Percentiles rank a stretch among this genome's conserved stretches.
Evolutionary conservation across 805 yeast species (phyloP).

Genomic region (Metschnikowia noctiluminum): DNA sequence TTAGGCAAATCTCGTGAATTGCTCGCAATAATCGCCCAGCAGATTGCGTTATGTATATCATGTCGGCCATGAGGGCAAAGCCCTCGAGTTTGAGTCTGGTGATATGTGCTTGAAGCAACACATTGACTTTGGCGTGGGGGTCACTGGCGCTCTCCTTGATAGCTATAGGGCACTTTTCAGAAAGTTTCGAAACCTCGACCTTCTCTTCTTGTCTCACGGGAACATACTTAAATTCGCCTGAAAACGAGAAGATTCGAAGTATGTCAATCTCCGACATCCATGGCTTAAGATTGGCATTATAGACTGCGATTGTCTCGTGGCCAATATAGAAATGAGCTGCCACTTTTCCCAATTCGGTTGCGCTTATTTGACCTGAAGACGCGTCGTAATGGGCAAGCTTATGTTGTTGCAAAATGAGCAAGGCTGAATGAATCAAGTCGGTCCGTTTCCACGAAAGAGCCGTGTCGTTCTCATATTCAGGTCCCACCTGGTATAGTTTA

Average conservation of each 20-base stretch:
- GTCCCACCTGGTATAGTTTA: slow-evolving; percentile 68
- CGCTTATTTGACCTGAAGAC: slow-evolving; percentile 32
- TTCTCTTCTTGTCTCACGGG: slow-evolving; percentile 87
- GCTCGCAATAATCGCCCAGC: slow-evolving; percentile 89
- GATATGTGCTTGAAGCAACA: slow-evolving; percentile 82
- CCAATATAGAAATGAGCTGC: slow-evolving; percentile 85
- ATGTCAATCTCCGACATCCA: slow-evolving; percentile 69
- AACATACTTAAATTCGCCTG: slow-evolving; percentile 82
- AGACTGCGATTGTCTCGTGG: slow-evolving; percentile 67
- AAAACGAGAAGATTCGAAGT: slow-evolving; percentile 68
- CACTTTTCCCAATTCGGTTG: slow-evolving; percentile 72
- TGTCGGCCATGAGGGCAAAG: slow-evolving; percentile 87
- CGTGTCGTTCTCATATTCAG: slow-evolving; percentile 52
- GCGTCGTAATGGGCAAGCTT: slow-evolving; percentile 61
- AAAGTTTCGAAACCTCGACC: slow-evolving; percentile 62
- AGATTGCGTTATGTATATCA: slow-evolving; percentile 89
- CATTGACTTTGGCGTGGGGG: slow-evolving; percentile 72
- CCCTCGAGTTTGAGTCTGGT: slow-evolving; percentile 76
- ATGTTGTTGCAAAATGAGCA: slow-evolving; percentile 52
- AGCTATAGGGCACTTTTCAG: slow-evolving; percentile 82
- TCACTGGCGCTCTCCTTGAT: slow-evolving; percentile 68
- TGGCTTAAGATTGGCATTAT: slow-evolving; percentile 59
- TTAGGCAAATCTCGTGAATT: slow-evolving; percentile 69
- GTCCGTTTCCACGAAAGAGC: slow-evolving; percentile 50
- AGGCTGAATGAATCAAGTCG: slow-evolving; percentile 76